phyloP scores from a whole-genome alignment of 164 flowering plant genomes.

The grape (Vitis vinifera) region ASM3070453v1 NC_081809.1:4757001-4757500 shows the following conservation, averaged over 20 bases:
- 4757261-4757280: not conserved
- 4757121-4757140: conserved; percentile 38
- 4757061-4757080: conserved; percentile 75
- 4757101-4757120: conserved; percentile 50
- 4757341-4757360: not conserved
- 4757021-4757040: not conserved
- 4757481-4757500: not conserved
- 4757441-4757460: no score
- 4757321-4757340: not conserved
- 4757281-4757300: not conserved
- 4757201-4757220: not conserved
- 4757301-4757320: not conserved
- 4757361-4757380: no score
- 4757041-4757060: conserved; percentile 8
- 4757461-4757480: no score
- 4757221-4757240: not conserved
- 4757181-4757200: conserved; percentile 1
- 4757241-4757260: not conserved
- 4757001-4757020: not conserved
- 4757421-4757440: no score
- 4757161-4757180: conserved; percentile 19
- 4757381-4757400: no score
- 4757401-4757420: no score
- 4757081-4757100: conserved; percentile 65
- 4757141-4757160: conserved; percentile 31